Base-by-base conservation (phyloP, 192 early-diverging fungal genomes). In the Pilobolus umbonatus region DNA sequence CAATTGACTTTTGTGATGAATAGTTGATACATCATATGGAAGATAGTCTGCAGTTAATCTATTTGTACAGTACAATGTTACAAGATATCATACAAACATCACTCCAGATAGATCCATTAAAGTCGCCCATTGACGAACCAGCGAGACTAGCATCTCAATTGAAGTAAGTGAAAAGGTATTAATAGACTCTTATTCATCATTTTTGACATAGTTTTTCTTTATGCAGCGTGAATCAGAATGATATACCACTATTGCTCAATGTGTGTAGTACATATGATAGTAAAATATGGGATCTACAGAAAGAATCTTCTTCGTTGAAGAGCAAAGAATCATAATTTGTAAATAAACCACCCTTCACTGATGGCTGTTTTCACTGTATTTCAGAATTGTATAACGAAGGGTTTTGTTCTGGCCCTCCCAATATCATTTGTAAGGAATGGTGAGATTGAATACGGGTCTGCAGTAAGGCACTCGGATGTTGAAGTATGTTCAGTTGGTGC, bases 11-110 rank as follows among this genome's bases (percentile, higher is more conserved):
- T 34, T 49, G 17, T 55, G 17, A 28, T 45, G n/a, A 29, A 28
- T 53, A 78, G 77, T 67, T 75, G 19, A 40, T 81, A 0, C 57
- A 69, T 15, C 73, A 67, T 50, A 34, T 81, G 21, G 80, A 81
- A 56, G 80, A 79, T 53, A 63, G 66, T 17, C 42, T 81, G 12
- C 70, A 71, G 54, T 48, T 67, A 32, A 42, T 75, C 14, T 75
- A 75, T 50, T 56, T 70, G 26, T 30, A 45, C 10, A 70, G 68
- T 48, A 70, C 48, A 26, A 43, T 57, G 11, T 42, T 70, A n/a
- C 57, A 64, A 54, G 57, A 64, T 7, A 35, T 32, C 4, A 40
- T 56, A 29, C 39, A 55, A 39, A 44, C 59, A 24, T 53, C 55
- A 35, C 7, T 59, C 12, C 43, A 59, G 26, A 32, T 30, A 21